Base-by-base conservation (phyloP, 169 alveolate genomes). In the Plasmodium coatneyi region DNA sequence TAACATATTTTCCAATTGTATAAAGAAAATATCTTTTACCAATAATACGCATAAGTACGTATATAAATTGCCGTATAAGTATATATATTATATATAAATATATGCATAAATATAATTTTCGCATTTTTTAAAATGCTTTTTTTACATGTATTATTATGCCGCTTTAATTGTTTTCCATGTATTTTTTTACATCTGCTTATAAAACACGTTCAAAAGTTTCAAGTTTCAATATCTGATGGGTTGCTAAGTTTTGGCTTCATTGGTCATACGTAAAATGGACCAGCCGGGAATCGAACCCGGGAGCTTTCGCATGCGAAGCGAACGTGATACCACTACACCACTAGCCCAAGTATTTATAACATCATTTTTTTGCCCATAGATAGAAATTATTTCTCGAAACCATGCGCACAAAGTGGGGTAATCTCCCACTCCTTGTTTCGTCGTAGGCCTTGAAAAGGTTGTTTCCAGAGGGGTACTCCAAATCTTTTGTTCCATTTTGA, bases 281-380 rank as follows among this genome's bases (percentile, higher is more conserved):
- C 95, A 96, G 96, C 97, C 98, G 99, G 99, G 99, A 97, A 97
- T 98, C 98, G 99, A 98, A 98, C 99, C 99, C 99, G 98, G 97
- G 99, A 97, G 98, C 99, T 97, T 97, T 98, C 97, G 99, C 99
- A 98, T 98, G 99, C 98, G 98, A 98, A 96, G 99, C 99, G 98
- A 98, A 97, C 99, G 99, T 98, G 99, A 97, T 98, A 98, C 99
- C 99, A 96, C 99, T 98, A 98, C 99, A 98, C 99, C 98, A 98
- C 97, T 96, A 97, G 98, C 99, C 99, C 98, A 80, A 60, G 72
- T 32, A 28, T 34, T 32, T 3, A 34, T 7, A 12, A 0, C 7
- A 49, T 49, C 25, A 49, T 49, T 9, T 16, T 16, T 14, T 16
- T 49, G 60, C 60, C 60, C 25, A 49, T 49, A 49, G 25, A 49